A percentile compares a stretch with the other conserved stretches of the same genome.
phyloP scores from a whole-genome alignment of 2,329 filamentous ascomycete species.

The Epichloe gansuensis region DNA sequence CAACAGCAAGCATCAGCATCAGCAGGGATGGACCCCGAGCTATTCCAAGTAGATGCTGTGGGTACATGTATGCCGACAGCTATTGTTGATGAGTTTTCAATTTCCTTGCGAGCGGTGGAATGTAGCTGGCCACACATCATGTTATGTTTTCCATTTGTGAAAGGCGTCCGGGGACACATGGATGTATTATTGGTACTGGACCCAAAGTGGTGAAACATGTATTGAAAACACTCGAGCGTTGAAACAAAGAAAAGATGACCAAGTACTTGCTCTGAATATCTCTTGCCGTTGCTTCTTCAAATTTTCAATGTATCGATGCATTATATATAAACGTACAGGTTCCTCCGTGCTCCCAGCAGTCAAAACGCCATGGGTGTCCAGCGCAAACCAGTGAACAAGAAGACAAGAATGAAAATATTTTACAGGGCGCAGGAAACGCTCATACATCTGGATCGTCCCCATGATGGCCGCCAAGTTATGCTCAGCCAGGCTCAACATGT shows the following conservation, averaged over 20 bases:
- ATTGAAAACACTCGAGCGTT: slow-evolving; percentile 2
- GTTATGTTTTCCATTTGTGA: slow-evolving; percentile 5
- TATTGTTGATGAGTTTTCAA: not conserved
- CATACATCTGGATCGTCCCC: slow-evolving; percentile 33
- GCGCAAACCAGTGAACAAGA: slow-evolving; percentile 4
- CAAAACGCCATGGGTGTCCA: slow-evolving; percentile 6
- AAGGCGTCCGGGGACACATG: not conserved
- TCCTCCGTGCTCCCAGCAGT: too few relatives aligned
- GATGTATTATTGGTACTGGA: slow-evolving; percentile 3
- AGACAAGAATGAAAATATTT: not conserved
- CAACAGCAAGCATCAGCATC: too few relatives aligned
- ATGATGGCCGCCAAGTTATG: slow-evolving; percentile 68
- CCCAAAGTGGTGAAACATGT: not conserved
- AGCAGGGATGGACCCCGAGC: too few relatives aligned
- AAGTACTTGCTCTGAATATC: not conserved
- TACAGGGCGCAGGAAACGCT: slow-evolving; percentile 1
- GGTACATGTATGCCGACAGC: not conserved
- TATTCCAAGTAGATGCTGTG: not conserved
- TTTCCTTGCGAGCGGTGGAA: not conserved
- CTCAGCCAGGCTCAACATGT: slow-evolving; percentile 58
- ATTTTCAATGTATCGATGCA: too few relatives aligned
- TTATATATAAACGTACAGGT: too few relatives aligned
- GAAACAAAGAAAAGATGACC: not conserved
- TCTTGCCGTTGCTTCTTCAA: too few relatives aligned
- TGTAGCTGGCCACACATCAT: not conserved